Evolutionary conservation across 495 filamentous ascomycete species (phyloP), one percentile per base, ranked within the genome.

Genomic region (Aspergillus sclerotioniger): DNA sequence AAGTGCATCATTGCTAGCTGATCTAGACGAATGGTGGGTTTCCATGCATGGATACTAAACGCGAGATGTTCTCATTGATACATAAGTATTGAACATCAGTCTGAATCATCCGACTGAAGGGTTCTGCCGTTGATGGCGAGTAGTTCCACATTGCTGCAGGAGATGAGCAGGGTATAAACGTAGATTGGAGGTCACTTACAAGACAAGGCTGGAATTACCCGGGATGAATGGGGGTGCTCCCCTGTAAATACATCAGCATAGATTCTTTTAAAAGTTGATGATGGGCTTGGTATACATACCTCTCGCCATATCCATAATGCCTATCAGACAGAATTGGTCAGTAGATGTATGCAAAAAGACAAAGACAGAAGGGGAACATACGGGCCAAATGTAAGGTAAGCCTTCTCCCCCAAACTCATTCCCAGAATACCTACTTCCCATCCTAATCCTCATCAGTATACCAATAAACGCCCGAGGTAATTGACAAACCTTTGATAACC

Each of bases 321-420:
- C 63, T 66, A 28, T 31, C 32, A 35, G 17, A n/a, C 37, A 37
- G 28, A 35, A 7, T 15, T 1, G 25, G 16, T 52, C n/a, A 60
- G 44, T 19, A 54, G n/a, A 32, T 1, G 49, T 12, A 17, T 15
- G 21, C 25, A 52, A n/a, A 15, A 1, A 28, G 16, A 13, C 3
- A 39, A 50, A 20, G 16, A 25, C 12, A 21, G 3, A 41, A 6
- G 16, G 25, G 54, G 31, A 51, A 54, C 63, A 4, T 57, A 66
- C 63, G 63, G 63, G 1, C 63, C 63, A 37, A 66, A 66, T 0
- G 63, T 66, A 43, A 66, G 60, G n/a, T 59, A 48, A 6, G 63
- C 25, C 33, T 66, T 66, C 57, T 66, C 63, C 0, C 63, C 63
- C 16, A 66, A 47, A 29, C 63, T 66, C 63, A 66, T 66, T 0